Evolutionary conservation across 1,284 basidiomycete species (phyloP).

Genomic region (Moniliella sp.): DNA sequence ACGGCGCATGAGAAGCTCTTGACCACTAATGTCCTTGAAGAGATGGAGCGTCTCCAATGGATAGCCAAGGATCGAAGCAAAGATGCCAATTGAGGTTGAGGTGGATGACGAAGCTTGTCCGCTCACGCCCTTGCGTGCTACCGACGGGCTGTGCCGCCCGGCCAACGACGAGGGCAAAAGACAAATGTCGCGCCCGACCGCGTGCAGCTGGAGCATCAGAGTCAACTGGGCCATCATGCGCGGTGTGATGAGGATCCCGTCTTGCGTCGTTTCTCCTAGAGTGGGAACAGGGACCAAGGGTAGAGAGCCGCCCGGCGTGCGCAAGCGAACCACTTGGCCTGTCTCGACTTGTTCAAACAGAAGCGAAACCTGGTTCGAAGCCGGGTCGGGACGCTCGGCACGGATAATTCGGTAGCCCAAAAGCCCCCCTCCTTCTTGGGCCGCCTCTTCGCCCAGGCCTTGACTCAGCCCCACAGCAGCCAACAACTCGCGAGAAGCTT

Average conservation of each 20-base stretch:
- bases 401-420: slow-evolving; percentile 15
- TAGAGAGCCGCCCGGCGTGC: slow-evolving; percentile 19
- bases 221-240: slow-evolving; percentile 27
- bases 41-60: slow-evolving; percentile 32
- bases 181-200: slow-evolving; percentile 24
- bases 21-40: slow-evolving; percentile 34
- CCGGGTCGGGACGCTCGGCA: slow-evolving; percentile 5
- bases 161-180: slow-evolving; percentile 15
- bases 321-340: slow-evolving; percentile 4
- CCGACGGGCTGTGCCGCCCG: too few species aligned
- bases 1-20: slow-evolving; percentile 31
- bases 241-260: slow-evolving; percentile 20
- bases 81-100: slow-evolving; percentile 27
- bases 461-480: slow-evolving; percentile 14
- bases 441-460: slow-evolving; percentile 11
- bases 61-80: slow-evolving; percentile 32
- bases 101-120: slow-evolving; percentile 31
- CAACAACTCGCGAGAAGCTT: slow-evolving; percentile 18
- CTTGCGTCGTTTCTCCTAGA: slow-evolving; percentile 6
- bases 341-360: slow-evolving; percentile 13
- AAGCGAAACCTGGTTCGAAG: slow-evolving; percentile 4
- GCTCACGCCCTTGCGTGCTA: slow-evolving; percentile 3
- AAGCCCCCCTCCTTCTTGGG: slow-evolving; percentile 13
- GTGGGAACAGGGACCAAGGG: slow-evolving; percentile 13
- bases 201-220: slow-evolving; percentile 32